These are phyloP conservation scores for Gelatoporia subvermispora DNA, from an alignment of 768 basidiomycete genomes.

Conservation along the genomic window DNA sequence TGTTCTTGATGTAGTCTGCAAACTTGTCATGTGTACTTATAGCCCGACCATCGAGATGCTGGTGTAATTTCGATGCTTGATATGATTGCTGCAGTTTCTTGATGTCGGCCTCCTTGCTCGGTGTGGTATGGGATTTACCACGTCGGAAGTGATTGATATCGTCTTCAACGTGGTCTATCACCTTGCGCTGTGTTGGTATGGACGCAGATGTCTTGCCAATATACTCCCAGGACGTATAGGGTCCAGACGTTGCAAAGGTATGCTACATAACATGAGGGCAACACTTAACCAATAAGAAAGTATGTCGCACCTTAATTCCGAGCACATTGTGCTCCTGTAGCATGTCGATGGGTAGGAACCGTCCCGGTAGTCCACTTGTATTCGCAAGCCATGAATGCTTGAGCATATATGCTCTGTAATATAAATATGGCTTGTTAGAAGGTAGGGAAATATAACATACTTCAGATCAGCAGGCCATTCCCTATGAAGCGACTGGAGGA, in stretches of 20 bases:
- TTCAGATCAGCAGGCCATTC: conserved; percentile 23
- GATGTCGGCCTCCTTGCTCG: not conserved
- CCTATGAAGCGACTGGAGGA: conserved; percentile 21
- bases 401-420: conserved; percentile 1
- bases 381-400: conserved; percentile 13
- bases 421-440: not conserved
- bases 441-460: conserved; percentile 6
- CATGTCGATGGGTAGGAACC: conserved; percentile 26
- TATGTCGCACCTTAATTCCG: conserved; percentile 28
- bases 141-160: not conserved
- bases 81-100: not conserved
- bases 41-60: not conserved
- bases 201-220: not conserved
- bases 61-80: conserved; percentile 5
- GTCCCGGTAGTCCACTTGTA: conserved; percentile 16
- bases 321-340: conserved; percentile 33
- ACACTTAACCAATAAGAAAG: not conserved
- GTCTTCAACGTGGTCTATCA: not conserved
- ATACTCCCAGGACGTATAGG: conserved; percentile 8
- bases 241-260: conserved; percentile 6
- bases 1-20: not conserved
- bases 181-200: not conserved
- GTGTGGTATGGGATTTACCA: not conserved
- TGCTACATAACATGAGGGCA: not conserved
- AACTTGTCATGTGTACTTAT: conserved; percentile 2